Conservation (phyloP, 1,284 basidiomycete species). For the Trametes hirsuta region DNA sequence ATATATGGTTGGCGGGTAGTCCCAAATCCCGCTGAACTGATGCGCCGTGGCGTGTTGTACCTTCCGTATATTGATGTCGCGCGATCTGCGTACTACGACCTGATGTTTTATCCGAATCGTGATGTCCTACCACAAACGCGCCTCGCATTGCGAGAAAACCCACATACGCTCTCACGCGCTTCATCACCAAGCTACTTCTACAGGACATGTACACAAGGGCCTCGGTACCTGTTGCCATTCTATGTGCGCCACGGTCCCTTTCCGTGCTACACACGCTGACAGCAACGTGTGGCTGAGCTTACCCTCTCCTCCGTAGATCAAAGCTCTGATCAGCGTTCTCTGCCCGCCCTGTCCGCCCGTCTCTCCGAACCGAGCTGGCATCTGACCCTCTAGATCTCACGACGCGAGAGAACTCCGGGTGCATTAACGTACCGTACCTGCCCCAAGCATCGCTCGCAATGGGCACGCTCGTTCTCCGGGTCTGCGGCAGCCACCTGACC, state of each 20-base stretch:
- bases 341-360: neutral
- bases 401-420: neutral
- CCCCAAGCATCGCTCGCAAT: too few species aligned
- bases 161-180: neutral
- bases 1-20: constrained; percentile 9
- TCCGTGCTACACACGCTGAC: neutral
- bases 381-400: neutral
- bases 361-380: constrained; percentile 1
- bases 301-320: constrained; percentile 3
- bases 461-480: too few species aligned
- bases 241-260: neutral
- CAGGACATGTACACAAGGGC: neutral
- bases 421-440: too few species aligned
- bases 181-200: neutral
- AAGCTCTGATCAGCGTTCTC: constrained; percentile 11
- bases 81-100: neutral
- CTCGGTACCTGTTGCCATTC: neutral
- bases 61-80: neutral
- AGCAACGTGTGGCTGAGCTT: constrained; percentile 6
- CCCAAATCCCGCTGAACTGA: constrained; percentile 12
- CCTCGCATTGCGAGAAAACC: neutral
- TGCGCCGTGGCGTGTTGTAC: neutral
- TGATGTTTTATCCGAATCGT: constrained; percentile 8
- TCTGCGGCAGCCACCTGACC: too few species aligned
- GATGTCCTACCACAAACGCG: constrained; percentile 2